Base-by-base conservation (phyloP, 805 yeast species). In the Danielia reshetovae region DNA sequence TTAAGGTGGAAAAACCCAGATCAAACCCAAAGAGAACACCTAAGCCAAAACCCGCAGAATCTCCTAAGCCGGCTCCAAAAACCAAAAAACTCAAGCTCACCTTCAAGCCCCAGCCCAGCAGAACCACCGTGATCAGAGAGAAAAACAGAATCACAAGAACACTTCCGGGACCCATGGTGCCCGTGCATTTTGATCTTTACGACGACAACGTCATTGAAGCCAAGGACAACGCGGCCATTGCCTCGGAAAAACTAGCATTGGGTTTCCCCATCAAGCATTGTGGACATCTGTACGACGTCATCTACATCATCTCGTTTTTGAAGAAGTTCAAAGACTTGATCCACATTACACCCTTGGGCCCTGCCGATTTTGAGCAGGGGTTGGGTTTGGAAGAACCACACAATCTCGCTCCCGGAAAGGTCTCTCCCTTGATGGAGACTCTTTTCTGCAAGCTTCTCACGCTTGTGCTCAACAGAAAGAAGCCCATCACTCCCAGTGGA, bases 101-200 rank as follows among this genome's bases (percentile, higher is more conserved):
- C 31, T 27, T 34, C 36, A 18, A 39, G 18, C 39, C 18, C 11
- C 33, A 16, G 9, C 19, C 38, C 7, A 32, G 42, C 12, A 29
- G 54, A 25, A 67, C 72, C n/a, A 61, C 65, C 6, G 52, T 66
- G 1, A 21, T 57, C 4, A 54, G 51, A 17, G 51, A 52, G 13
- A 49, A 52, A 12, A 48, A 52, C 35, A 61, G 58, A 40, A 39
- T 50, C 11, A 48, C 65, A 7, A 45, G 68, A 21, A 60, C 60
- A 23, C 50, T 58, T 11, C 70, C 72, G 0, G 71, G 70, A 1
- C 71, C 73, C 1, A 44, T 66, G 29, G 48, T 66, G 4, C 56
- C 60, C 0, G 42, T 67, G 18, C 43, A 51, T 31, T 65, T 59
- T 38, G 62, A 59, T 28, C 43, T 57, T 8, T 66, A 67, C 36